Base-by-base conservation (phyloP, 2,329 filamentous ascomycete genomes). In the Hypoxylon sp. region DNA sequence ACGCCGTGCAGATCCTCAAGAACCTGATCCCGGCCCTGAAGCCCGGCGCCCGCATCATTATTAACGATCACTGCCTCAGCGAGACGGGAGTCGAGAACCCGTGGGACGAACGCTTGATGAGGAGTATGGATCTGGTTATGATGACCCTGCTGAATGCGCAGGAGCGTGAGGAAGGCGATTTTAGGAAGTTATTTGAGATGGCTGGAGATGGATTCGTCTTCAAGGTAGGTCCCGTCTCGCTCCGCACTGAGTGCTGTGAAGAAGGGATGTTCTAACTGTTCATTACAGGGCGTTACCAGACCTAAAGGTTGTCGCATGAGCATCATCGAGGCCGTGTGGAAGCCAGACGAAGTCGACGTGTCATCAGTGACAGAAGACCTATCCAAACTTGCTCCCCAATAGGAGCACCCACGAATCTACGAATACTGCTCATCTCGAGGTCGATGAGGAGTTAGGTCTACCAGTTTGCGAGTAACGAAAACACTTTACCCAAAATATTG, bases 51-150 rank as follows among this genome's bases (percentile, higher is more conserved):
- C 69, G 77, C 32, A 73, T 85, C 27, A 21, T 74, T 34, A 58
- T 73, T 37, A 73, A 70, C 45, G 71, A 73, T 61, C 79, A 83
- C 67, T 84, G 82, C 66, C 73, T 84, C 1, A 74, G 78, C 0
- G 77, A 80, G 27, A 74, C 78, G 0, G 80, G 79, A 0, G 70
- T 66, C 2, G 81, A 84, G 66, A 77, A 75, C 21, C 71, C 78
- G 0, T 82, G 80, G 79, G 82, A 85, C 63, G 82, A 84, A 70
- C 82, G 78, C 65, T 74, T 84, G 41, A 81, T 84, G 61, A 74
- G 81, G 11, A 78, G 80, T 32, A 85, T 86, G 82, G 84, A 86
- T 67, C 72, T 86, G 66, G 75, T 84, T 2, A 86, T 87, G 84
- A 71, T 86, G 72, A 79, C 79, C 8, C 64, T 85, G 32, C 76